phyloP scores from a whole-genome alignment of 1,284 basidiomycete genomes.

The Prillingera fragicola region DNA sequence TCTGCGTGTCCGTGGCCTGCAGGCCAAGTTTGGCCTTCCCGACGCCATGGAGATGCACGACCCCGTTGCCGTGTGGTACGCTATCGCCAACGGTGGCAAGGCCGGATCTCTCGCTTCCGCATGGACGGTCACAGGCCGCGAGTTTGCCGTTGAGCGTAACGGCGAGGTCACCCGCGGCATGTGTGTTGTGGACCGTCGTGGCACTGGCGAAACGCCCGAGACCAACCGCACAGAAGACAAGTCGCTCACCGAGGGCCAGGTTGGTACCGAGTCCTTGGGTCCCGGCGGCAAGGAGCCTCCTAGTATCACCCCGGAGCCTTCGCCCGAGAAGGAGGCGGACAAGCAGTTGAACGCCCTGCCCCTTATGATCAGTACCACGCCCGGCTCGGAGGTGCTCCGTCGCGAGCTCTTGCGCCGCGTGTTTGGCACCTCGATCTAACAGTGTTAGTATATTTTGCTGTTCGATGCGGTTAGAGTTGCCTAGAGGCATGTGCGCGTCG shows the following conservation, averaged over 20 bases:
- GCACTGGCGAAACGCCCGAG: slow-evolving; percentile 28
- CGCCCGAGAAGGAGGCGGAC: slow-evolving; percentile 7
- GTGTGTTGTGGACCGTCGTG: slow-evolving; percentile 50
- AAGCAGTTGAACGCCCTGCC: slow-evolving; percentile 23
- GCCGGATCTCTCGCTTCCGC: slow-evolving; percentile 18
- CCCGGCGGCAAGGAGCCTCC: slow-evolving; percentile 1
- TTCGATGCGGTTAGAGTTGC: too few relatives aligned
- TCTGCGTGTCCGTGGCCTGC: slow-evolving; percentile 61
- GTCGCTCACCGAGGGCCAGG: slow-evolving; percentile 5
- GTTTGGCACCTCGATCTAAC: slow-evolving; percentile 32
- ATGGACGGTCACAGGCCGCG: slow-evolving; percentile 36
- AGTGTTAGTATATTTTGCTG: too few relatives aligned
- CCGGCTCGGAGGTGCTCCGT: slow-evolving; percentile 36
- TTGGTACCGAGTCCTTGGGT: neutral
- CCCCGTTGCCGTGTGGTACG: slow-evolving; percentile 50
- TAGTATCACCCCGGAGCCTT: neutral
- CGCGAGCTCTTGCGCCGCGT: slow-evolving; percentile 35
- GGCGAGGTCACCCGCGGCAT: slow-evolving; percentile 50
- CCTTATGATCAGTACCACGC: slow-evolving; percentile 32
- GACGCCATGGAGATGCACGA: slow-evolving; percentile 71
- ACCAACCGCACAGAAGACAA: slow-evolving; percentile 32
- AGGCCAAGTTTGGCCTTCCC: slow-evolving; percentile 63
- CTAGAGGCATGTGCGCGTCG: too few relatives aligned
- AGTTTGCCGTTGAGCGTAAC: slow-evolving; percentile 47
- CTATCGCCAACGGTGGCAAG: slow-evolving; percentile 53